Conservation (phyloP, 2,329 filamentous ascomycete species). For the Emergomyces pasteurianus region DNA sequence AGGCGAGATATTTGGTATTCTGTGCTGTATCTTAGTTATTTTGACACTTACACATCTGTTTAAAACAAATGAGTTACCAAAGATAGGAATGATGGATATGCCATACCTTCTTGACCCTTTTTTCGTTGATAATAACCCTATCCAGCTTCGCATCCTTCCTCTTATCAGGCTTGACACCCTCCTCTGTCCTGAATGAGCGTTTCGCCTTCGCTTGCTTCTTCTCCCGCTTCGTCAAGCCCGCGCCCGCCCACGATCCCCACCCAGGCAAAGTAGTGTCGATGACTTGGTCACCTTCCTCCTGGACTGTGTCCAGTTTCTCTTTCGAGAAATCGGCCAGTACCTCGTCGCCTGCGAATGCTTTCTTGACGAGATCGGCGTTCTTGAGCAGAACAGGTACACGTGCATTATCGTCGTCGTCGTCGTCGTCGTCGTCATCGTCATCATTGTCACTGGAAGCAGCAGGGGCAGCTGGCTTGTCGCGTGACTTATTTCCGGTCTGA, state of each 20-base stretch:
- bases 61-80: too few relatives aligned
- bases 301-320: slow-evolving; percentile 61
- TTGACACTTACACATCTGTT: not conserved
- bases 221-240: slow-evolving; percentile 62
- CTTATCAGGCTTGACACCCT: slow-evolving; percentile 63
- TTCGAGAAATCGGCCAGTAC: slow-evolving; percentile 66
- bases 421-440: slow-evolving; percentile 27
- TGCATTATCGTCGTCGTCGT: slow-evolving; percentile 30
- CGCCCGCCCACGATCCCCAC: slow-evolving; percentile 87
- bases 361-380: slow-evolving; percentile 58
- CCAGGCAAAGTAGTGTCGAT: slow-evolving; percentile 79
- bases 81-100: too few relatives aligned
- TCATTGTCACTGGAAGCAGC: slow-evolving; percentile 1
- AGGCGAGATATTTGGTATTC: slow-evolving; percentile 80
- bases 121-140: slow-evolving; percentile 86
- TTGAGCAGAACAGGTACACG: slow-evolving; percentile 32
- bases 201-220: slow-evolving; percentile 42
- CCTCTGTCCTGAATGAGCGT: slow-evolving; percentile 37
- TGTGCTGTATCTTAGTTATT: slow-evolving; percentile 23
- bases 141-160: slow-evolving; percentile 73
- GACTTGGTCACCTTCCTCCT: slow-evolving; percentile 71
- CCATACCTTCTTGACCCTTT: slow-evolving; percentile 69
- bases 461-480: slow-evolving; percentile 7
- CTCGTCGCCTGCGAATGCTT: slow-evolving; percentile 80
- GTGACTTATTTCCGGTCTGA: slow-evolving; percentile 9